Percentiles rank a stretch among this genome's conserved stretches.
Conservation (phyloP, 495 filamentous ascomycete species). For the Aspergillus leporis region DNA sequence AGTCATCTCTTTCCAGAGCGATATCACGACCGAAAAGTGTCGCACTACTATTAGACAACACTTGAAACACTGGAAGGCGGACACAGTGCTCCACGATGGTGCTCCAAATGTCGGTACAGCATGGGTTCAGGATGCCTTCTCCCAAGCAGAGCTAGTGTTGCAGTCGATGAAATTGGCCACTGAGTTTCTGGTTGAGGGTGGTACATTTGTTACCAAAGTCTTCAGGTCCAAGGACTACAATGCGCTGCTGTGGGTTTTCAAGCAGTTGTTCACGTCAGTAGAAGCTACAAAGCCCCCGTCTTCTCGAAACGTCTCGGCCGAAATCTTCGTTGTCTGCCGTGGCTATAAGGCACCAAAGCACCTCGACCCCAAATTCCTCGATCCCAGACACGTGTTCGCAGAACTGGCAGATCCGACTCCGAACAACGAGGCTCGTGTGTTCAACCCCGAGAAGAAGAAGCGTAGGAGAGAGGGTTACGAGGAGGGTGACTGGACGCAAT, state of each 20-base stretch:
- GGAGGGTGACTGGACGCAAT: conserved; percentile 91
- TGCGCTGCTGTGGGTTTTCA: conserved; percentile 94
- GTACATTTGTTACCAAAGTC: conserved; percentile 96
- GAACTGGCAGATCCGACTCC: conserved; percentile 86
- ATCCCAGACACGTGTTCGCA: conserved; percentile 88
- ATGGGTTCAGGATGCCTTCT: conserved; percentile 98
- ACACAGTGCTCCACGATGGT: conserved; percentile 96
- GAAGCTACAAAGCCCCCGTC: conserved; percentile 97
- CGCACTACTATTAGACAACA: conserved; percentile 87
- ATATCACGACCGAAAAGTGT: conserved; percentile 98
- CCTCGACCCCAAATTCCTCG: conserved; percentile 90
- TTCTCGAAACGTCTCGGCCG: conserved; percentile 90
- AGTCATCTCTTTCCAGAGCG: conserved; percentile 92
- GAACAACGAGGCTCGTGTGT: conserved; percentile 97
- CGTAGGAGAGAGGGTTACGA: conserved; percentile 96
- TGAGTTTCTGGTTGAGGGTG: conserved; percentile 86
- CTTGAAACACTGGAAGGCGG: conserved; percentile 96
- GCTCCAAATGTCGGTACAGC: conserved; percentile 97
- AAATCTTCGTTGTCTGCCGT: conserved; percentile 96
- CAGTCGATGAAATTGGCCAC: conserved; percentile 91
- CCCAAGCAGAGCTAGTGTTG: conserved; percentile 91
- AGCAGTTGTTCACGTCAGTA: conserved; percentile 90
- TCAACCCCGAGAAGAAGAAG: conserved; percentile 96
- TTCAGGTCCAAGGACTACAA: conserved; percentile 99
- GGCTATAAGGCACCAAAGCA: conserved; percentile 92